Conservation (phyloP, 176 grass and related monocot genomes). For the Pontederia crassipes region DNA sequence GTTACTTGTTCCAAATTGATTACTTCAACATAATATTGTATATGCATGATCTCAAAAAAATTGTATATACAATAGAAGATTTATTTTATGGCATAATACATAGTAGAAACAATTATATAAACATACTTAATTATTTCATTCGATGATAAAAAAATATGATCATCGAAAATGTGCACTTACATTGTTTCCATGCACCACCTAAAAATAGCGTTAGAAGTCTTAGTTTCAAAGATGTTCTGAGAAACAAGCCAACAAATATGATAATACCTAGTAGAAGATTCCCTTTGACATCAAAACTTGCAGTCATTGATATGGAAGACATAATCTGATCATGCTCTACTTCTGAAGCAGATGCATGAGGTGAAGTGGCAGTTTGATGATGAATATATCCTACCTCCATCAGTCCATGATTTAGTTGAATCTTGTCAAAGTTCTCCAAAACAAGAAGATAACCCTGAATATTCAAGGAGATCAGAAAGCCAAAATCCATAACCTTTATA, state of each 20-base stretch:
- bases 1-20: no score
- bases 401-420: constrained; percentile 80
- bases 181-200: no score
- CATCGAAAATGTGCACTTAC: no score
- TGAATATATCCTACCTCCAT: constrained; percentile 89
- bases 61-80: no score
- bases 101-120: no score
- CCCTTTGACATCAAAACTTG: constrained; percentile 49
- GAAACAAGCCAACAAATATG: constrained; percentile 18
- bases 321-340: constrained; percentile 30
- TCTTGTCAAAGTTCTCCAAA: constrained; percentile 58
- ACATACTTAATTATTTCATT: no score
- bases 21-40: no score
- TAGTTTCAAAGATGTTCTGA: neutral
- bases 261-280: constrained; percentile 75
- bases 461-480: constrained; percentile 5
- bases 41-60: no score
- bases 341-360: constrained; percentile 21
- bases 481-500: no score
- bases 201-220: no score
- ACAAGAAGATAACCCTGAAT: constrained; percentile 83
- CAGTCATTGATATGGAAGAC: constrained; percentile 84
- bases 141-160: no score
- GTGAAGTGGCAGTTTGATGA: constrained; percentile 47
- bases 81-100: no score